Conservation (phyloP, 2,329 filamentous ascomycete species). For the Curvularia sp. region DNA sequence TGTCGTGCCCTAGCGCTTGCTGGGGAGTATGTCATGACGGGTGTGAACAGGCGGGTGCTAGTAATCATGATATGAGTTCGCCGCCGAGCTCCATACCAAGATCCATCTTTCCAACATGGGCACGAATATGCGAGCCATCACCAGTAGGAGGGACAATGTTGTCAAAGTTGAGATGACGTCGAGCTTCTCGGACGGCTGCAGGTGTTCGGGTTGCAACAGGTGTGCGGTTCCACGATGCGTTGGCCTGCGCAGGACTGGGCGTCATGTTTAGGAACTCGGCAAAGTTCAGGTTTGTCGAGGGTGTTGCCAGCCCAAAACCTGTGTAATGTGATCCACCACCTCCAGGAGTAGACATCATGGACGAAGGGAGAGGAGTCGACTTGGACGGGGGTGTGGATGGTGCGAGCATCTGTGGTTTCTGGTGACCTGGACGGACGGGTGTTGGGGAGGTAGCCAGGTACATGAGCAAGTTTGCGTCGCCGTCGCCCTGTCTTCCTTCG, state of each 20-base stretch:
- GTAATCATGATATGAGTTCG: constrained; percentile 62
- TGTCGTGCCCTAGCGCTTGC: constrained; percentile 30
- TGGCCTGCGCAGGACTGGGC: constrained; percentile 82
- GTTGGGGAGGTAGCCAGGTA: constrained; percentile 93
- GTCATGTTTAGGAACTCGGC: constrained; percentile 98
- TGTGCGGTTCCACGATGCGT: constrained; percentile 73
- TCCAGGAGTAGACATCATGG: constrained; percentile 87
- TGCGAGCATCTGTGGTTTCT: constrained; percentile 57
- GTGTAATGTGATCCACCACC: constrained; percentile 65
- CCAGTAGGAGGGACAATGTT: constrained; percentile 66
- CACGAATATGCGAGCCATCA: constrained; percentile 52
- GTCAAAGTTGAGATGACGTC: constrained; percentile 83
- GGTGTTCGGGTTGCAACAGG: constrained; percentile 72
- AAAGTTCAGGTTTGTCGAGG: constrained; percentile 88
- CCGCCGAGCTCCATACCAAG: constrained; percentile 72
- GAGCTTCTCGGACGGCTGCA: constrained; percentile 69
- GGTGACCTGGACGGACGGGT: constrained; percentile 67
- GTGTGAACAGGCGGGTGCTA: constrained; percentile 18
- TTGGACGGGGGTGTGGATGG: constrained; percentile 64
- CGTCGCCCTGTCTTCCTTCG: constrained; percentile 70
- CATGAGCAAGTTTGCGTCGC: constrained; percentile 84
- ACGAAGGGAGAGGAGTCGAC: constrained; percentile 72
- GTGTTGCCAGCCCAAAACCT: constrained; percentile 73
- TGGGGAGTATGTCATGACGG: constrained; percentile 14
- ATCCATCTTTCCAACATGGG: constrained; percentile 55